These are phyloP conservation scores for Lachnellula willkommii DNA, from an alignment of 2,329 filamentous ascomycete species.

Conservation along the genomic window DNA sequence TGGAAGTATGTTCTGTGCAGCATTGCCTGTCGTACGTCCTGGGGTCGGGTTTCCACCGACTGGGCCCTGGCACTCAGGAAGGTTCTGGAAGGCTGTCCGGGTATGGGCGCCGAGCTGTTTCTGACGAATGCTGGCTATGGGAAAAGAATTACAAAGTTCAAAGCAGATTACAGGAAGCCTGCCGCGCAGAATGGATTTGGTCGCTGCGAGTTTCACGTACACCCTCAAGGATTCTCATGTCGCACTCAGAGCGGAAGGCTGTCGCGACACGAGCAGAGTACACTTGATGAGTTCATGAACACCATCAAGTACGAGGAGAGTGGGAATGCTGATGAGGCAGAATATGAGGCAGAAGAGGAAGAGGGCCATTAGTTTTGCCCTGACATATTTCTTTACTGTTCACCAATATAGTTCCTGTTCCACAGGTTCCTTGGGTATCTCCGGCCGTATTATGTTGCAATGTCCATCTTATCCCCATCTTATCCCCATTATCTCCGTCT, in stretches of 20 bases:
- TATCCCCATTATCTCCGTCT: no score
- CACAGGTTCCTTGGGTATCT: no score
- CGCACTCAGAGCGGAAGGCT: neutral
- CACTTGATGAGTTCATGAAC: no score
- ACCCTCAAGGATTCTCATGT: neutral
- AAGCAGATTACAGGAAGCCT: neutral
- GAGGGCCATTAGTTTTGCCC: no score
- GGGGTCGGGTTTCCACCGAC: neutral
- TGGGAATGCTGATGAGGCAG: no score
- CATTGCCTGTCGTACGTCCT: neutral
- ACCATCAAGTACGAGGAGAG: no score
- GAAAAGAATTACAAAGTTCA: neutral
- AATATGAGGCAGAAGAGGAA: no score
- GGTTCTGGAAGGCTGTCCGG: neutral
- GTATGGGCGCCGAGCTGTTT: neutral
- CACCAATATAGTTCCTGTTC: no score
- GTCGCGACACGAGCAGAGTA: no score
- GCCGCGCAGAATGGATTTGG: neutral
- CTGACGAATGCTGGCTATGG: neutral
- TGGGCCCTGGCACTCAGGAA: neutral
- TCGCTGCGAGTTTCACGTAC: neutral
- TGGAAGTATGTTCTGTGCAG: neutral
- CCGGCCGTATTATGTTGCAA: no score
- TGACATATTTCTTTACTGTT: no score
- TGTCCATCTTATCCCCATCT: no score